Conservation (phyloP, 2,329 filamentous ascomycete genomes). For the Kalmusia sp. region DNA sequence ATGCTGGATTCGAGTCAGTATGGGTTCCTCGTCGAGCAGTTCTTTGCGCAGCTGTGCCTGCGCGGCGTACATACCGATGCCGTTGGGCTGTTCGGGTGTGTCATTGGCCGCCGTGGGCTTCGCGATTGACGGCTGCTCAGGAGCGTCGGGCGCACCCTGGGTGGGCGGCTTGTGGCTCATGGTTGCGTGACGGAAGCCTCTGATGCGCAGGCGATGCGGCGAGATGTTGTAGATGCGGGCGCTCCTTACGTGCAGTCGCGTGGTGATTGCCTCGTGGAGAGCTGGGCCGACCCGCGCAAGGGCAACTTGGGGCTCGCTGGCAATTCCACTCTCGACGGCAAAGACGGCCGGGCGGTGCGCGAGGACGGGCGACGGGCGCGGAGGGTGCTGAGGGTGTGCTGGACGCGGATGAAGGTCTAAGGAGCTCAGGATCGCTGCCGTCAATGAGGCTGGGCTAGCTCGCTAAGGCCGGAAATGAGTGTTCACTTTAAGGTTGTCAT, state of each 20-base stretch:
- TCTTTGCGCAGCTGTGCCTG: constrained; percentile 1
- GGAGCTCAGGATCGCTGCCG: constrained; percentile 10
- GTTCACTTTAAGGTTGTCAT: constrained; percentile 7
- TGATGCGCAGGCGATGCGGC: constrained; percentile 24
- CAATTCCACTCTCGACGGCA: constrained; percentile 23
- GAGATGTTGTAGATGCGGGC: constrained; percentile 21
- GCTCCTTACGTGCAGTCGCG: constrained; percentile 37
- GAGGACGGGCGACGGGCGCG: constrained; percentile 35
- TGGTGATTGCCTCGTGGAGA: constrained; percentile 25
- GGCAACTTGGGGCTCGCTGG: constrained; percentile 9
- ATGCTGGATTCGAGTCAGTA: constrained; percentile 24
- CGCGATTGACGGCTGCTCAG: constrained; percentile 33
- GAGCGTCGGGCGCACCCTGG: constrained; percentile 34
- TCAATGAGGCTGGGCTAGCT: constrained; percentile 14
- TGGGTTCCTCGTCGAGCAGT: background rate
- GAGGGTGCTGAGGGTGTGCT: constrained; percentile 11
- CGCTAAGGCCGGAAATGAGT: constrained; percentile 15
- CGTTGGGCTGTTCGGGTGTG: constrained; percentile 40
- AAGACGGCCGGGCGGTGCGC: constrained; percentile 25
- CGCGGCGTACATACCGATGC: constrained; percentile 36
- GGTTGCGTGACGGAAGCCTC: constrained; percentile 32
- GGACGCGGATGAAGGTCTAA: constrained; percentile 3
- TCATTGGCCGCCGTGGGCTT: constrained; percentile 31
- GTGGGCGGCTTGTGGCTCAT: constrained; percentile 44
- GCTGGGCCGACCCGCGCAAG: background rate